Base-by-base conservation (phyloP, 1,139 yeast species). In the Candida tropicalis region DNA sequence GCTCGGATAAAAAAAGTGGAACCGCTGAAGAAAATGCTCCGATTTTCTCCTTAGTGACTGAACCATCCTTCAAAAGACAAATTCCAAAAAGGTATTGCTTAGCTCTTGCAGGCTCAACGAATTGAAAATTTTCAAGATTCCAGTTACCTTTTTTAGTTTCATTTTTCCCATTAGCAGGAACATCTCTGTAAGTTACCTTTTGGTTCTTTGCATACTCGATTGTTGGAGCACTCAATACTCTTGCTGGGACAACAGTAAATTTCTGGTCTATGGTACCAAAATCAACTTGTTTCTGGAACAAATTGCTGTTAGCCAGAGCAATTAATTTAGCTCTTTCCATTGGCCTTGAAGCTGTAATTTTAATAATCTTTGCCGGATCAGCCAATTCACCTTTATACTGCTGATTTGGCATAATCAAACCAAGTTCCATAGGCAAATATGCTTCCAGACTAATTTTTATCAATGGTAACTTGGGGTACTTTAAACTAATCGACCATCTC, bases 141-240 rank as follows among this genome's bases (percentile, higher is more conserved):
- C 52, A 49, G 35, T 47, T 43, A 18, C 52, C 51, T 35, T 49
- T 49, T 28, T 24, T 34, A 32, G 39, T 47, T 44, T 49, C 51
- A 5, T 40, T 40, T 38, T 34, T 46, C 5, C 52, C 52, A 38
- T 49, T 44, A 17, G 29, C 34, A 1, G 44, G 15, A 11, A 33
- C 41, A 27, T 46, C 50, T 15, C 17, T 26, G 28, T 40, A 49
- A 4, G 16, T 35, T 12, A 49, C 39, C 12, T 22, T 40, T 27
- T 41, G 44, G 18, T 46, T 39, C 5, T 41, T 39, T 9, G 37
- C 37, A 39, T 49, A 49, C 32, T 49, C 49, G 35, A 49, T 46
- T 5, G 17, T 26, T 7, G 52, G 52, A 9, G 52, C 51, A 13
- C 41, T 13, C 37, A 49, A 49, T 11, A 49, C 51, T 39, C 52